A percentile compares a stretch with the other conserved stretches of the same genome.
These are phyloP conservation scores for Plasmodium relictum DNA, from an alignment of 169 alveolate species.

Conservation along the genomic window DNA sequence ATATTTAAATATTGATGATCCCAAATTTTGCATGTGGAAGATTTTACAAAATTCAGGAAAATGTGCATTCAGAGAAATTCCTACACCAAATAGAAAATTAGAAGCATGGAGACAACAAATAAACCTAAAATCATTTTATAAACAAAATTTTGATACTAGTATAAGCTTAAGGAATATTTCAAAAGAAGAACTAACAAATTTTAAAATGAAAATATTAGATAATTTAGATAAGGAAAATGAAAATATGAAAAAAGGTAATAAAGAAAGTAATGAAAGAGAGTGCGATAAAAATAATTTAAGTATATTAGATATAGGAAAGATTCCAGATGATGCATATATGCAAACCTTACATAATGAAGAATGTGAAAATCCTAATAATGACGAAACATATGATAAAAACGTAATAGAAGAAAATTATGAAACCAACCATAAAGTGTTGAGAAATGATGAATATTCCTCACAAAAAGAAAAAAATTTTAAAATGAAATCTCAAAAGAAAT, in stretches of 20 bases:
- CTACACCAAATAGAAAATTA: slow-evolving; percentile 76
- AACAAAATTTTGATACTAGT: slow-evolving; percentile 68
- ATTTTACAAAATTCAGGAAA: slow-evolving; percentile 77
- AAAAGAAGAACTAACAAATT: slow-evolving; percentile 57
- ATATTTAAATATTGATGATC: slow-evolving; percentile 71
- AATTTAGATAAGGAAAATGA: neutral
- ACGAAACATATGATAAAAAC: neutral
- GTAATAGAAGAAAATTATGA: neutral
- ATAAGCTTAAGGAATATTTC: slow-evolving; percentile 65
- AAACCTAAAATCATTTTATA: slow-evolving; percentile 67
- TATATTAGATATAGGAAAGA: neutral
- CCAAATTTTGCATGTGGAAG: slow-evolving; percentile 69
- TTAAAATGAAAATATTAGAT: slow-evolving; percentile 49
- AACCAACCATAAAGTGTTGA: neutral
- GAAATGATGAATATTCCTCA: neutral
- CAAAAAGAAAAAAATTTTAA: neutral
- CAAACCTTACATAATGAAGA: neutral
- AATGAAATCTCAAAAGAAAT: neutral
- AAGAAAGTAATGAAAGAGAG: neutral
- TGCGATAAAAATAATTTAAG: neutral
- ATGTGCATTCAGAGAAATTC: slow-evolving; percentile 61
- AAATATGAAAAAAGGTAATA: neutral
- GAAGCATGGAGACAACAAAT: slow-evolving; percentile 79
- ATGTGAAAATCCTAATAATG: neutral
- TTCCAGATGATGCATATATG: neutral